Percentiles rank a stretch among this genome's conserved stretches.
phyloP scores from a whole-genome alignment of 23 red algal species.

The Chondrus crispus region DNA sequence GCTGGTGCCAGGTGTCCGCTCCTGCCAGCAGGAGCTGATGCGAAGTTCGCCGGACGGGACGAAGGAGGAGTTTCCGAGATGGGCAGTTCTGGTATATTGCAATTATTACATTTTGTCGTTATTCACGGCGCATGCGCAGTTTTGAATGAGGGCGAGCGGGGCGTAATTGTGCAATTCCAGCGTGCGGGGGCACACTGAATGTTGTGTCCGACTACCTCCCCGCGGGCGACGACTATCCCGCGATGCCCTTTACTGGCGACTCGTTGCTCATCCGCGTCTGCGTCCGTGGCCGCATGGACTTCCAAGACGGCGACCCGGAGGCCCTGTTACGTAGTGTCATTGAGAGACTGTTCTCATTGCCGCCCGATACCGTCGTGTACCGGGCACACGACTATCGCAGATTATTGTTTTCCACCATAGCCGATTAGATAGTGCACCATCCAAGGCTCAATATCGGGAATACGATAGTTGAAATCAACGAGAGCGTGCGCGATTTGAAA shows the following conservation, averaged over 20 bases:
- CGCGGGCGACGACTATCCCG: not conserved
- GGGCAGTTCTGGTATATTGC: too few relatives aligned
- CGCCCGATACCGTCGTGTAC: slow-evolving; percentile 49
- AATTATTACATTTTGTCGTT: too few relatives aligned
- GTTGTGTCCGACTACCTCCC: slow-evolving; percentile 35
- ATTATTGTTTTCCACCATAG: slow-evolving; percentile 42
- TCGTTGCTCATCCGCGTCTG: slow-evolving; percentile 75
- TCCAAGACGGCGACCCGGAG: slow-evolving; percentile 64
- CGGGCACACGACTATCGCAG: slow-evolving; percentile 77
- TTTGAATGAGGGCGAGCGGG: too few relatives aligned
- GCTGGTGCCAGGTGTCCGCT: too few relatives aligned
- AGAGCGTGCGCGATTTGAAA: slow-evolving; percentile 52
- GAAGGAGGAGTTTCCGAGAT: too few relatives aligned
- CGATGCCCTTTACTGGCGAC: slow-evolving; percentile 68
- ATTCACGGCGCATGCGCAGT: too few relatives aligned
- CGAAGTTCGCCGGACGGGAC: too few relatives aligned
- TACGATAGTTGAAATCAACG: slow-evolving; percentile 10
- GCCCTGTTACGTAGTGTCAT: slow-evolving; percentile 49
- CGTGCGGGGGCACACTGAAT: slow-evolving; percentile 65
- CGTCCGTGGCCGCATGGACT: slow-evolving; percentile 76
- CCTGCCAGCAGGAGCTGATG: too few relatives aligned
- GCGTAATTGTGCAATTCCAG: too few relatives aligned
- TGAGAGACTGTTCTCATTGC: slow-evolving; percentile 55
- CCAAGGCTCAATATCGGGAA: slow-evolving; percentile 27
- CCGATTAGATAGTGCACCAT: slow-evolving; percentile 48